These are phyloP conservation scores for Aspergillus chevalieri DNA, from an alignment of 2,329 filamentous ascomycete species.

Conservation along the genomic window DNA sequence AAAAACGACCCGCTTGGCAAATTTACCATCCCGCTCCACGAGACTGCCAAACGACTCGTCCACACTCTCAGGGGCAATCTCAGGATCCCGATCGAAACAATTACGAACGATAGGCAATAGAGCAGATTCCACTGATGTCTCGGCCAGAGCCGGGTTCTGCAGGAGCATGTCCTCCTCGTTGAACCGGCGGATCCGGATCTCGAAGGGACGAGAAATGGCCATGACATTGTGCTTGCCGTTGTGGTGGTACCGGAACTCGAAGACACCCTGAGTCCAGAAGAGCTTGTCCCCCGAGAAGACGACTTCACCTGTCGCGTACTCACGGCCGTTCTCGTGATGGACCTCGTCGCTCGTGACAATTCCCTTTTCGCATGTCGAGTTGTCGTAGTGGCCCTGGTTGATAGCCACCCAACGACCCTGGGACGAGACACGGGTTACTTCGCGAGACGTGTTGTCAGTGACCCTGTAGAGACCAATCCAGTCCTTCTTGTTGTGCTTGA, in stretches of 20 bases:
- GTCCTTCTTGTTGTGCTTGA: constrained; percentile 81
- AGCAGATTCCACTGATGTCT: constrained; percentile 65
- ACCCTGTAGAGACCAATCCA: constrained; percentile 98
- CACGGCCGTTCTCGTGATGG: constrained; percentile 44
- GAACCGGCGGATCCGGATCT: constrained; percentile 76
- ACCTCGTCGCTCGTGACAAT: constrained; percentile 65
- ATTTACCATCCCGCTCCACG: constrained; percentile 83
- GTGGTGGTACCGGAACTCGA: constrained; percentile 96
- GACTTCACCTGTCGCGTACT: constrained; percentile 72
- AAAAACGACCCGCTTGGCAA: constrained; percentile 82
- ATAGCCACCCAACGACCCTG: constrained; percentile 86
- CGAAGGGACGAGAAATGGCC: constrained; percentile 88
- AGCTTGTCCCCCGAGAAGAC: constrained; percentile 86
- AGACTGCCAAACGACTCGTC: constrained; percentile 80
- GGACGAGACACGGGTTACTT: constrained; percentile 75
- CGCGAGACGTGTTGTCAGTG: constrained; percentile 81
- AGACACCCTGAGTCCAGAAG: constrained; percentile 95
- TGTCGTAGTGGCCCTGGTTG: constrained; percentile 69
- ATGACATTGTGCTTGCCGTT: constrained; percentile 88
- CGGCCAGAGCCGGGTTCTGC: constrained; percentile 56
- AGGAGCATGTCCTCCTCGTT: constrained; percentile 67
- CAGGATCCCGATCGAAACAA: constrained; percentile 85
- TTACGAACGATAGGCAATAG: constrained; percentile 80
- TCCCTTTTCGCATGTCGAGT: constrained; percentile 66
- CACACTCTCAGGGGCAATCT: constrained; percentile 74